Percentiles rank a stretch among this genome's conserved stretches.
Evolutionary conservation across 768 basidiomycete species (phyloP).

Genomic region (Lanmaoa pseudosensibilis): DNA sequence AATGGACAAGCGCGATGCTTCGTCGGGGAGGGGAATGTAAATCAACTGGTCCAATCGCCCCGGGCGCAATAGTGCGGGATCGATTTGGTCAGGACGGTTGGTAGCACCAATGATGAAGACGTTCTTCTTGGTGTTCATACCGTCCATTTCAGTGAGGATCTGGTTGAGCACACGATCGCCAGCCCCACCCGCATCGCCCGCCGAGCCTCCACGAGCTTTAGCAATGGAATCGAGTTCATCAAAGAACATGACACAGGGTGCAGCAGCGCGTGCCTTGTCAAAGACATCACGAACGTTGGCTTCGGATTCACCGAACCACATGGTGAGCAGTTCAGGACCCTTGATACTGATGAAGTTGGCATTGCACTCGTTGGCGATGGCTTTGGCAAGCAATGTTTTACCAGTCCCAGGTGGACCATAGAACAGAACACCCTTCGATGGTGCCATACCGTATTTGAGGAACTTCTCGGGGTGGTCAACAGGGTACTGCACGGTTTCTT

Average conservation of each 20-base stretch:
- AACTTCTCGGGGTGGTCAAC: conserved; percentile 99
- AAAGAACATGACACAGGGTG: conserved; percentile 99
- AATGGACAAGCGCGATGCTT: conserved; percentile 86
- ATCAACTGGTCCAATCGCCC: conserved; percentile 99
- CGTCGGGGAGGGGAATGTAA: conserved; percentile 98
- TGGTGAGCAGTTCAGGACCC: conserved; percentile 96
- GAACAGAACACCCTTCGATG: conserved; percentile 99
- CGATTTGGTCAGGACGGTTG: conserved; percentile 95
- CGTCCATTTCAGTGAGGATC: conserved; percentile 97
- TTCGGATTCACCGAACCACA: conserved; percentile 99
- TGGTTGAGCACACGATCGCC: conserved; percentile 98
- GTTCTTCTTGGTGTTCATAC: conserved; percentile 98
- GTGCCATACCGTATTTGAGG: conserved; percentile 99
- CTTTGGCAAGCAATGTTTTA: conserved; percentile 98
- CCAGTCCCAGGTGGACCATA: conserved; percentile 99
- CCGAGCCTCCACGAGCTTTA: conserved; percentile 84
- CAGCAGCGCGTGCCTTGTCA: conserved; percentile 98
- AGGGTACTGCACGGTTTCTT: conserved; percentile 99
- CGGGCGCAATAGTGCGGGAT: conserved; percentile 88
- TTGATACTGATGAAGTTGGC: conserved; percentile 99
- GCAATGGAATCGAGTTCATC: conserved; percentile 99
- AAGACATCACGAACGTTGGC: conserved; percentile 99
- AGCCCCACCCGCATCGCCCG: conserved; percentile 93
- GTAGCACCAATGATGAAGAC: conserved; percentile 98
- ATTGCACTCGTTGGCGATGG: conserved; percentile 99